Conservation (phyloP, 1,284 basidiomycete species). For the Ceratobasidium papillatum region DNA sequence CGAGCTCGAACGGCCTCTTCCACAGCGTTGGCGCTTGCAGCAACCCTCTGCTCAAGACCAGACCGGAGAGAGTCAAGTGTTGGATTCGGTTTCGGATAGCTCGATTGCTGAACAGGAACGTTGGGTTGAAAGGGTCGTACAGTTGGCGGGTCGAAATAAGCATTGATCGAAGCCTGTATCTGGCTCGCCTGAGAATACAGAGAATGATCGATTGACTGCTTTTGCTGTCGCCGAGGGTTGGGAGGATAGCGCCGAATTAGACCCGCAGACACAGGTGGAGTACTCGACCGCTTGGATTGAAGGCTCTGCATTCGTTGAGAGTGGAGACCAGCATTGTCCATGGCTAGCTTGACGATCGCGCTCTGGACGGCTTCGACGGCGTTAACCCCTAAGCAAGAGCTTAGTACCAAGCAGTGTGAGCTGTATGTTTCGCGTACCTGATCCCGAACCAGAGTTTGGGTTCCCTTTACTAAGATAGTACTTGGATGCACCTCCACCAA, state of each 20-base stretch:
- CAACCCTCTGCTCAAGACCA: conserved; percentile 21
- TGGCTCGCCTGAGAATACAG: not conserved
- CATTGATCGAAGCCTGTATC: conserved; percentile 4
- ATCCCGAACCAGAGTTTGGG: not conserved
- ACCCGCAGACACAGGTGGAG: not conserved
- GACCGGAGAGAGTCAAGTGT: conserved; percentile 31
- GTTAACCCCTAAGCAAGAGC: conserved; percentile 7
- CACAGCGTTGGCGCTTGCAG: conserved; percentile 22
- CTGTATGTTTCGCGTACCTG: conserved; percentile 1
- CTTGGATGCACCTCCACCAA: not conserved
- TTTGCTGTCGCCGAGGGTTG: not conserved
- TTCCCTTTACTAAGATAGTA: not conserved
- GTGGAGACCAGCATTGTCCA: conserved; percentile 29
- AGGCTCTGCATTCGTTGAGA: not conserved
- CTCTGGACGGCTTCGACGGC: conserved; percentile 28
- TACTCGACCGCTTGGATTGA: not conserved
- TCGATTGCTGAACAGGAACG: not conserved
- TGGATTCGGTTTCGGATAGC: conserved; percentile 6
- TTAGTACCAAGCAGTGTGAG: not conserved
- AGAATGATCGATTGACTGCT: not conserved
- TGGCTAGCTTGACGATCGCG: conserved; percentile 28
- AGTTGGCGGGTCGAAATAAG: conserved; percentile 1
- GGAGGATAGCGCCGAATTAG: not conserved
- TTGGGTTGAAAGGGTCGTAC: not conserved
- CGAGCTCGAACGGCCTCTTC: conserved; percentile 36